Base-by-base conservation (phyloP, 2,329 filamentous ascomycete species). In the Pseudovirgaria hyperparasitica region DNA sequence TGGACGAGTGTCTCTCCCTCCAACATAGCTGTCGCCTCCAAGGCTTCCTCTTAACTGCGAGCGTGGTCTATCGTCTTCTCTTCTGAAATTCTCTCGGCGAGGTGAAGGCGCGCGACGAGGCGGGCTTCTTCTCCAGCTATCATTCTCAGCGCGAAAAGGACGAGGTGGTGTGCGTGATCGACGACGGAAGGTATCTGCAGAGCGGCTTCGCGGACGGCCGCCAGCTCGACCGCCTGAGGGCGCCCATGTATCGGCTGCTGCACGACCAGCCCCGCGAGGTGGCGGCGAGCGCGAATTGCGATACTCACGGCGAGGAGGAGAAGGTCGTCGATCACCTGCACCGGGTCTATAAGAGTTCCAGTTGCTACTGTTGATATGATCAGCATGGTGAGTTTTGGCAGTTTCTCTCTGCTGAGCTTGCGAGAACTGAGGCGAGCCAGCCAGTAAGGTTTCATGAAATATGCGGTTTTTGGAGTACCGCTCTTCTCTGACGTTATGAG, bases 91-190 rank as follows among this genome's bases (percentile, higher is more conserved):
- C 15, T 52, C 50, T n/a, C 54, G 46, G 27, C 55, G 38, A 15
- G 53, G 46, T 10, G 52, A 58, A 27, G 46, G 56, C 20, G 33
- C 45, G 25, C 61, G 51, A 6, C 58, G 52, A 12, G 60, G 55
- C 21, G 57, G 55, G 34, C 60, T 38, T 27, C 52, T 28, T 45
- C 58, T 47, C 62, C 53, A 51, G 40, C 54, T 54, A 39, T 62
- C 51, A 23, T 35, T 35, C 28, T 55, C 51, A 18, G 41, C 41
- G 16, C 51, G 45, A 25, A 53, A 25, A 22, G n/a, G 21, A 37
- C 33, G 32, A 17, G 48, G 45, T 20, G 52, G 54, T 32, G 57
- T 58, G 31, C 52, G 48, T 13, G 51, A 62, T 25, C 54, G 38
- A 26, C 52, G 49, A 16, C 52, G 49, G 32, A 43, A 57, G 8